Percentiles rank a stretch among this genome's conserved stretches.
Evolutionary conservation across 2,329 filamentous ascomycete species (phyloP).

Genomic region (Fusarium chuoi): DNA sequence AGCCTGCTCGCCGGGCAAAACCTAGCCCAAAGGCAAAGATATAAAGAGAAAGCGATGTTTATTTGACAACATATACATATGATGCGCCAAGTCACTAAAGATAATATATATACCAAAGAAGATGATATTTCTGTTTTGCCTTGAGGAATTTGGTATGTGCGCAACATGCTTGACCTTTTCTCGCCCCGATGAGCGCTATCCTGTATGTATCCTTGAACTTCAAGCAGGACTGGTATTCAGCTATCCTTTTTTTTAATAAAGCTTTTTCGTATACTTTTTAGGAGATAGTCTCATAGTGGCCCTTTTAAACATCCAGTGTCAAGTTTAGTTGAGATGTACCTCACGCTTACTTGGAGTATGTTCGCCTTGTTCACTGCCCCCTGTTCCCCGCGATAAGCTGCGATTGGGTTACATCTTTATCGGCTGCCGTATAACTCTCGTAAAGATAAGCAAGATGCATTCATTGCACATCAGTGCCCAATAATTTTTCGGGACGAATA

Average conservation of each 20-base stretch:
- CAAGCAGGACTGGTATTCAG: no score
- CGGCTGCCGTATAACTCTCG: background rate
- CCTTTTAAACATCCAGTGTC: background rate
- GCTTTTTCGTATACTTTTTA: background rate
- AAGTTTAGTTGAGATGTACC: background rate
- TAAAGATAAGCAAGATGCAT: background rate
- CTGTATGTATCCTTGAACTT: background rate
- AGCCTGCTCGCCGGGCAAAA: constrained; percentile 28
- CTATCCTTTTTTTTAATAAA: no score
- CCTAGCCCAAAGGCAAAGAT: constrained; percentile 46
- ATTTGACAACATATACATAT: background rate
- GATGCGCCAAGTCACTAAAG: background rate
- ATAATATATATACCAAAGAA: background rate
- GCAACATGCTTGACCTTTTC: background rate
- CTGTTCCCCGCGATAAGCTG: background rate
- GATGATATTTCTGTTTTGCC: no score
- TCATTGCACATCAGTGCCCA: background rate
- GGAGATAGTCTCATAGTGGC: background rate
- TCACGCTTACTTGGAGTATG: background rate
- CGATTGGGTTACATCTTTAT: background rate
- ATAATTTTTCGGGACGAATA: background rate
- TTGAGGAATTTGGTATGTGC: no score
- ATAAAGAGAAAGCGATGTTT: constrained; percentile 18
- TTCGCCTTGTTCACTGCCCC: background rate
- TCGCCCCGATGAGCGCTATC: background rate